Evolutionary conservation across 23 red algal genomes (phyloP).

Genomic region (Gracilaria vermiculophylla): DNA sequence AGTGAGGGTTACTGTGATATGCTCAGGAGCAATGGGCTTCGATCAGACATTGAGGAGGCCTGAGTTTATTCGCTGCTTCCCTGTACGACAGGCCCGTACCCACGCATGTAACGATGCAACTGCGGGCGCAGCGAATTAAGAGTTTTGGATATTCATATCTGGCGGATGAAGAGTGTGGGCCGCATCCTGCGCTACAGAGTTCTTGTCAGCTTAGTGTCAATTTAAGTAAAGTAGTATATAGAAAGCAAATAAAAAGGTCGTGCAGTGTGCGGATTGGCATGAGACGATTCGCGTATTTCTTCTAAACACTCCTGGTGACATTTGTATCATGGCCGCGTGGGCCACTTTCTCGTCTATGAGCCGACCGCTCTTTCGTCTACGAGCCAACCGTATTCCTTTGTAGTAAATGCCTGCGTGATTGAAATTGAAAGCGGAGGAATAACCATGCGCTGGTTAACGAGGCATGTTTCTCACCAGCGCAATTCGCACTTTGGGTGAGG

Average conservation of each 20-base stretch:
- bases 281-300: not conserved
- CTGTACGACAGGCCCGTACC: not conserved
- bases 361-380: too few relatives aligned
- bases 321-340: too few relatives aligned
- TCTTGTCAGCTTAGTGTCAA: not conserved
- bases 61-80: not conserved
- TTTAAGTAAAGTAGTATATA: not conserved
- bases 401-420: too few relatives aligned
- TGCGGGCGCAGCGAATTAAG: not conserved
- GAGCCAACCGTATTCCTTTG: too few relatives aligned
- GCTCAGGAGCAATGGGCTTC: constrained; percentile 80
- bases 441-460: too few relatives aligned
- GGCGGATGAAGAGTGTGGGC: not conserved
- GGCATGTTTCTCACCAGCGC: too few relatives aligned
- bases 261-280: not conserved
- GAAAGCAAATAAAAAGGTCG: not conserved
- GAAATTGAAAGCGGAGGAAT: too few relatives aligned
- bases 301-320: too few relatives aligned
- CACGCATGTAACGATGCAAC: not conserved
- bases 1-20: constrained; percentile 86
- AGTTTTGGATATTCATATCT: not conserved
- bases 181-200: not conserved
- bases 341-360: too few relatives aligned
- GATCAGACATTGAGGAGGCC: constrained; percentile 75
- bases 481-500: too few relatives aligned